These are phyloP conservation scores for Claviceps digitariae DNA, from an alignment of 2,329 filamentous ascomycete genomes.

Conservation along the genomic window DNA sequence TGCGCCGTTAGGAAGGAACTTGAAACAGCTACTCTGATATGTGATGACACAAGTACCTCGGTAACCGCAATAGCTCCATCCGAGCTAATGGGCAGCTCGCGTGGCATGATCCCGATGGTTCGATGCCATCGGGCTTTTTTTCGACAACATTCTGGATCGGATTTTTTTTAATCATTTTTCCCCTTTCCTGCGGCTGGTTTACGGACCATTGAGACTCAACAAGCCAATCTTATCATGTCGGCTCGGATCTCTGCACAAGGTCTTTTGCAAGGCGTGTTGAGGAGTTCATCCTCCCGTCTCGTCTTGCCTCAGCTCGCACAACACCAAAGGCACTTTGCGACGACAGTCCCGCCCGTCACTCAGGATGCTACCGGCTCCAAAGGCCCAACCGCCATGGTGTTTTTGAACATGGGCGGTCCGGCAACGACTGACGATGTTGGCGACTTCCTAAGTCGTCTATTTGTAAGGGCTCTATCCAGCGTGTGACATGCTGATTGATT, in stretches of 20 bases:
- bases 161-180: background rate
- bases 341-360: constrained; percentile 57
- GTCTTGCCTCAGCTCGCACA: constrained; percentile 16
- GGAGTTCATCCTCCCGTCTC: constrained; percentile 14
- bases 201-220: background rate
- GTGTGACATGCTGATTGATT: background rate
- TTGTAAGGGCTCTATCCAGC: constrained; percentile 45
- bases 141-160: background rate
- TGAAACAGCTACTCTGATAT: too few species aligned
- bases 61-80: background rate
- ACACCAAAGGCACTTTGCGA: constrained; percentile 22
- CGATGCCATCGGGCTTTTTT: background rate
- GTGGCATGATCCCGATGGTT: constrained; percentile 4
- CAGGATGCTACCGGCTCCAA: constrained; percentile 57
- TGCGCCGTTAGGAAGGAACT: constrained; percentile 6
- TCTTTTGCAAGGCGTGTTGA: constrained; percentile 16
- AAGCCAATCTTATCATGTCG: constrained; percentile 15
- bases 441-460: constrained; percentile 79
- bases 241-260: constrained; percentile 17
- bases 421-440: constrained; percentile 79
- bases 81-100: background rate
- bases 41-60: background rate
- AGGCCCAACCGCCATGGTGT: constrained; percentile 94
- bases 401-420: constrained; percentile 97
- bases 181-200: background rate